Percentiles rank a stretch among this genome's conserved stretches.
Evolutionary conservation across 768 basidiomycete genomes (phyloP).

Genomic region (Lactifluus echinatus): DNA sequence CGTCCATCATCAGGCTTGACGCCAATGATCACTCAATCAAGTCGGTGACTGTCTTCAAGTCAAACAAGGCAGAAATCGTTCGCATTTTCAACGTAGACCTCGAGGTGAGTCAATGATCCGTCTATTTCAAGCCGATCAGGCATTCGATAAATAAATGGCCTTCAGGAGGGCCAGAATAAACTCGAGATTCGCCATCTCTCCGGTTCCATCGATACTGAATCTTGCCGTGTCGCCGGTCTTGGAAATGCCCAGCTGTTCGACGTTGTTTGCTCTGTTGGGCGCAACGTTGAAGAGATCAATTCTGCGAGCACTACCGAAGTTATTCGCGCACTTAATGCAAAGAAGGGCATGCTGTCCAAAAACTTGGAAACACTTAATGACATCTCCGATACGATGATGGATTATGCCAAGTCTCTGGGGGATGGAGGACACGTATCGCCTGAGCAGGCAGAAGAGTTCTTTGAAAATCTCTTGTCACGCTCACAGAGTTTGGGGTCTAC

Average conservation of each 20-base stretch:
- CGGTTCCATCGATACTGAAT: conserved; percentile 41
- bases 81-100: conserved; percentile 41
- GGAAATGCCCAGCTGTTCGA: conserved; percentile 43
- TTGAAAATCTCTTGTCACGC: conserved; percentile 34
- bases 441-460: conserved; percentile 32
- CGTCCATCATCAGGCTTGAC: conserved; percentile 5
- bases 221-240: conserved; percentile 45
- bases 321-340: conserved; percentile 25
- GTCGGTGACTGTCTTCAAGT: conserved; percentile 50
- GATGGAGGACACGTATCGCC: conserved; percentile 36
- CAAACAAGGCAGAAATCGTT: conserved; percentile 47
- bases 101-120: conserved; percentile 31
- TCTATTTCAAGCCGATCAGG: no score
- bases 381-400: conserved; percentile 35
- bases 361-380: conserved; percentile 34
- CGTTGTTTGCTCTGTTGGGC: conserved; percentile 40
- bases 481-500: conserved; percentile 30
- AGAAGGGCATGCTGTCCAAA: conserved; percentile 31
- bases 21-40: conserved; percentile 38
- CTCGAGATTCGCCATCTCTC: conserved; percentile 43
- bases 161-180: conserved; percentile 45
- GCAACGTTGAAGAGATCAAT: conserved; percentile 18
- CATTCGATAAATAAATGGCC: neutral
- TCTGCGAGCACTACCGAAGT: conserved; percentile 22
- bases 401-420: conserved; percentile 38